Evolutionary conservation across 768 basidiomycete species (phyloP).

Genomic region (Chlorophyllum brunneum): DNA sequence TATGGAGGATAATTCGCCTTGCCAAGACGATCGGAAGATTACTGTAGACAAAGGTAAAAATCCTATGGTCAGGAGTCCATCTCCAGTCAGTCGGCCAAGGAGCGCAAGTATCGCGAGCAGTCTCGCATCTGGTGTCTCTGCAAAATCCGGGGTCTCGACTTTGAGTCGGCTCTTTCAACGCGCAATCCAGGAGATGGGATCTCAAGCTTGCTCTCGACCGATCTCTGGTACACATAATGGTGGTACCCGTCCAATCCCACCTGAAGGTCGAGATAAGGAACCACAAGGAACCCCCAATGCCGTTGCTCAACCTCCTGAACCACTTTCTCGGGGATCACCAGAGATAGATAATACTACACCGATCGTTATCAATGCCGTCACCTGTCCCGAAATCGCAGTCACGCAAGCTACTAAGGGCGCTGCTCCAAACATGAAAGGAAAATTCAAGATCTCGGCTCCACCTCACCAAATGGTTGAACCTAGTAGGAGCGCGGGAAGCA

Average conservation of each 20-base stretch:
- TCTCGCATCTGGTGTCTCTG: conserved; percentile 4
- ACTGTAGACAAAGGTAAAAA: not conserved
- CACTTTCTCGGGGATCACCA: not conserved
- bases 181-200: conserved; percentile 11
- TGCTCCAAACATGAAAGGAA: not conserved
- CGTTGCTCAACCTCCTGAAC: not conserved
- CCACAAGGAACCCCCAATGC: not conserved
- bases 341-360: not conserved
- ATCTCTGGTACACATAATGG: not conserved
- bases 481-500: not conserved
- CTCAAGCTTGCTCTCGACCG: not conserved
- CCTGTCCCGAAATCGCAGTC: not conserved
- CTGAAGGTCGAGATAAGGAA: conserved; percentile 4
- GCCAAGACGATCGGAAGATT: not conserved
- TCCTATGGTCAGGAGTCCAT: not conserved
- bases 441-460: not conserved
- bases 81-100: not conserved
- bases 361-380: not conserved
- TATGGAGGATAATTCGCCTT: not conserved
- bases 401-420: not conserved
- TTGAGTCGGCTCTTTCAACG: not conserved
- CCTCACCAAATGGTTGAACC: not conserved
- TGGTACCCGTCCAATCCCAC: not conserved
- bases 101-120: conserved; percentile 5
- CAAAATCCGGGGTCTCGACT: conserved; percentile 4